Conservation (phyloP, 305 asterid species). For the Caryopteris hybrid region DNA sequence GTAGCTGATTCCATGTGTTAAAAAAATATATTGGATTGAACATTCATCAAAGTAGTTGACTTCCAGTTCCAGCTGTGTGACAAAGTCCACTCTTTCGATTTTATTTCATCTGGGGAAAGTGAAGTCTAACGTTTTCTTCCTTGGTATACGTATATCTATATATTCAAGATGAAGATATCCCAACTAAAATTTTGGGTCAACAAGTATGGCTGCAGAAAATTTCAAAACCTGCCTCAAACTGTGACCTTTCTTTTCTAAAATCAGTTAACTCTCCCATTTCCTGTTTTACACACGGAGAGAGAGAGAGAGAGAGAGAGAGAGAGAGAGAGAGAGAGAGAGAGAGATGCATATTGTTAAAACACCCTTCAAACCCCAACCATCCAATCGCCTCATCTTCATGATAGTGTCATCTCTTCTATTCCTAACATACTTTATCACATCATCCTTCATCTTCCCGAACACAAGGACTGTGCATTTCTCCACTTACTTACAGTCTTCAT, state of each 20-base stretch:
- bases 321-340: not conserved
- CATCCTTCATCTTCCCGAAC: constrained; percentile 25
- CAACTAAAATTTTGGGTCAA: constrained; percentile 15
- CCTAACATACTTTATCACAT: constrained; percentile 26
- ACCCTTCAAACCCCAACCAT: constrained; percentile 22
- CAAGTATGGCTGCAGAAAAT: constrained; percentile 1
- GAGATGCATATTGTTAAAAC: constrained; percentile 17
- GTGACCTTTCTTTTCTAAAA: constrained; percentile 9
- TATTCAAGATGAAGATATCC: no score
- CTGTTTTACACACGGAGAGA: not conserved
- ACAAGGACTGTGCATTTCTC: constrained; percentile 15
- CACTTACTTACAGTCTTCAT: constrained; percentile 9
- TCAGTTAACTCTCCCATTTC: not conserved
- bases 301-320: not conserved
- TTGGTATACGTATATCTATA: no score
- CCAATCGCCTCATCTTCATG: constrained; percentile 27
- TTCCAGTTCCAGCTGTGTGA: not conserved
- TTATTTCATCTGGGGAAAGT: not conserved
- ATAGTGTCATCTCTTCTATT: constrained; percentile 27
- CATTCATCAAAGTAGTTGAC: constrained; percentile 17
- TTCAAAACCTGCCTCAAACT: constrained; percentile 8
- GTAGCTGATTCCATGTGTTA: not conserved
- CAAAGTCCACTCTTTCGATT: not conserved
- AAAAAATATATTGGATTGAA: not conserved
- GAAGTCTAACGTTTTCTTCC: not conserved